Evolutionary conservation across 2,329 filamentous ascomycete genomes (phyloP), one percentile per base, ranked within the genome.

Genomic region (Ascochyta viciae-villosae): DNA sequence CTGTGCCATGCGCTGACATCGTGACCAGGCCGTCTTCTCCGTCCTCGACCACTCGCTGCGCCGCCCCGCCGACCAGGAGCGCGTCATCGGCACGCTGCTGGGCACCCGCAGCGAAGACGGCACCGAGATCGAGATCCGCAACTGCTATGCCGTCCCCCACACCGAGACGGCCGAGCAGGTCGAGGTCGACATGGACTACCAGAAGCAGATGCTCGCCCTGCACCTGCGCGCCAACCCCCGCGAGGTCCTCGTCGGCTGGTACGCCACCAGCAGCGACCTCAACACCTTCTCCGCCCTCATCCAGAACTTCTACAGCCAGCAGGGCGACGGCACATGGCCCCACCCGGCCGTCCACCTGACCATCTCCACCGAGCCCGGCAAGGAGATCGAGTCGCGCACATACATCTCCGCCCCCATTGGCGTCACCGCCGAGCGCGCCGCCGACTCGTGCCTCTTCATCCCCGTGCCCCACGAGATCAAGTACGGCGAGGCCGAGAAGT

Each of bases 101-200:
- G 95, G 95, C 74, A 89, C 89, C 66, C 90, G 95, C 67, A 95
- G 90, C 76, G 95, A 99, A 82, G 95, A 99, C 84, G 95, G 94
- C 78, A 92, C 90, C 75, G 94, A 98, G 78, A 91, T 96, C 73
- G 92, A 96, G 80, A 95, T 99, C 73, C 89, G 92, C 75, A 96
- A 92, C 74, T 94, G 92, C 82, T 99, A 99, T 77, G 95, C 95
- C 67, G 96, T 99, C 74, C 93, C 94, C 66, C 95, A 99, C 83
- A 98, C 94, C 67, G 95, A 99, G 82, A 96, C 94, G 68, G 90
- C 93, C 76, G 95, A 99, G 80, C 95, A 99, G 80, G 95, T 99
- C 72, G 95, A 99, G 80, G 95, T 99, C 63, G 95, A 99, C 77
- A 96, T 99, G 85, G 95, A 99, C 80, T 99, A 98, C 81, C 95